Evolutionary conservation across 2,329 filamentous ascomycete species (phyloP).

Genomic region (Epicoccum nigrum): DNA sequence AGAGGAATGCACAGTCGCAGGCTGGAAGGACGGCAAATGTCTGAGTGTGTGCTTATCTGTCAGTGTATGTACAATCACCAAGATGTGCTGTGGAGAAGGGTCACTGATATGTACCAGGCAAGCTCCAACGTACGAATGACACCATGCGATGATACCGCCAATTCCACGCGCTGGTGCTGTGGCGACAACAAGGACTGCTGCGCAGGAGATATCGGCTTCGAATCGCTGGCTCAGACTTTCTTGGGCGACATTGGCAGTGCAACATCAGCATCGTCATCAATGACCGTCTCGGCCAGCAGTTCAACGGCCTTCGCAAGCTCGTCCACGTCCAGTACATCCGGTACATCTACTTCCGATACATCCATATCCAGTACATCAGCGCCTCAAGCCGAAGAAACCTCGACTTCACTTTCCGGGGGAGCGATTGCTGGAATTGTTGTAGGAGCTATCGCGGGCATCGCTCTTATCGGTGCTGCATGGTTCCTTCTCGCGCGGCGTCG

Average conservation of each 20-base stretch:
- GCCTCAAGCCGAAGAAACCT: neutral
- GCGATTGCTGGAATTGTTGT: slow-evolving; percentile 3
- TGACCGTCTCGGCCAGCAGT: neutral
- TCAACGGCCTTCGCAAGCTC: no score
- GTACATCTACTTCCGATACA: neutral
- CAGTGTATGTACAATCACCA: slow-evolving; percentile 1
- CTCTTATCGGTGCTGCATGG: slow-evolving; percentile 1
- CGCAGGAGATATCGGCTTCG: slow-evolving; percentile 1
- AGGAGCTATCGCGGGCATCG: neutral
- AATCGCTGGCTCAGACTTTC: slow-evolving; percentile 6
- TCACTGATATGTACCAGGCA: neutral
- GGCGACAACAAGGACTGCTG: slow-evolving; percentile 6
- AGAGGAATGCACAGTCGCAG: slow-evolving; percentile 5
- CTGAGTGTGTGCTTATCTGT: slow-evolving; percentile 9
- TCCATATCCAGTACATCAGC: neutral
- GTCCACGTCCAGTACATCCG: no score
- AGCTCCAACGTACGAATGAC: slow-evolving; percentile 3
- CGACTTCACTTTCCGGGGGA: neutral
- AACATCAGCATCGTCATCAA: neutral
- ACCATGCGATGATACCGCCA: slow-evolving; percentile 6
- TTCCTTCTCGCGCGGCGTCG: slow-evolving; percentile 1
- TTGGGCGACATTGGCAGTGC: neutral
- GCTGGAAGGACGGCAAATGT: slow-evolving; percentile 7
- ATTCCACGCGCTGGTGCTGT: slow-evolving; percentile 11
- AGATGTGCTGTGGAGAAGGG: no score